phyloP scores from a whole-genome alignment of 257 asterid species.

The Forsythia suspensa region DNA sequence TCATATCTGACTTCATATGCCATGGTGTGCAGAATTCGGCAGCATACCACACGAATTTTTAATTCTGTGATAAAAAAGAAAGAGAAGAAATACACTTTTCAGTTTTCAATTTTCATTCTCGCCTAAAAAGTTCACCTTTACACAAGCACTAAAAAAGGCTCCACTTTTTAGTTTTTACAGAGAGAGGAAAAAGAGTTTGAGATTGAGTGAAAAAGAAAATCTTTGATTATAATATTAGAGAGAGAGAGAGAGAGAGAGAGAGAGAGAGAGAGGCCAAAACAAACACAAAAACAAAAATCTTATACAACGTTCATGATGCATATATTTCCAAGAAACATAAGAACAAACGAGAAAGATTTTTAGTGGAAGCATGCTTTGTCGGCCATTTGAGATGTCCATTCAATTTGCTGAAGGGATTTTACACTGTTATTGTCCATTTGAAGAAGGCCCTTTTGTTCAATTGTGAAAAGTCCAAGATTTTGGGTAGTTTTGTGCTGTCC shows the following conservation, averaged over 20 bases:
- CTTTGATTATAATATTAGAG: slow-evolving; percentile 4
- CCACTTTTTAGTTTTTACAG: slow-evolving; percentile 47
- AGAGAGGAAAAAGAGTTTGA: slow-evolving; percentile 21
- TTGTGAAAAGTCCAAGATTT: slow-evolving; percentile 19
- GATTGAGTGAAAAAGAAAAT: slow-evolving; percentile 39
- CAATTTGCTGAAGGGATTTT: slow-evolving; percentile 28
- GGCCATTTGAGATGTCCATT: slow-evolving; percentile 69
- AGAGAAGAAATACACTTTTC: neutral
- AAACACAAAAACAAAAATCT: slow-evolving; percentile 22
- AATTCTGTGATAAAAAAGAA: slow-evolving; percentile 12
- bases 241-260: no score
- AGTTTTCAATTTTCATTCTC: slow-evolving; percentile 27
- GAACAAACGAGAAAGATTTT: slow-evolving; percentile 21
- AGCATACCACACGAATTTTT: slow-evolving; percentile 32
- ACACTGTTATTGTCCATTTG: slow-evolving; percentile 40
- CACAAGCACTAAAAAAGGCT: slow-evolving; percentile 57
- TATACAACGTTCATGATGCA: neutral
- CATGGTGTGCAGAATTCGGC: slow-evolving; percentile 15
- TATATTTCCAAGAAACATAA: slow-evolving; percentile 24
- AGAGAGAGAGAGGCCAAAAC: slow-evolving; percentile 13
- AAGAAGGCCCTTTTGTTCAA: slow-evolving; percentile 27
- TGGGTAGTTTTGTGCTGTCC: slow-evolving; percentile 27
- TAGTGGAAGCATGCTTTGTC: slow-evolving; percentile 80
- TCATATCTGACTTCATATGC: slow-evolving; percentile 28
- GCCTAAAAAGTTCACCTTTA: slow-evolving; percentile 50